Conservation (phyloP, 139 green algal species). For the Dunaliella sp. region DNA sequence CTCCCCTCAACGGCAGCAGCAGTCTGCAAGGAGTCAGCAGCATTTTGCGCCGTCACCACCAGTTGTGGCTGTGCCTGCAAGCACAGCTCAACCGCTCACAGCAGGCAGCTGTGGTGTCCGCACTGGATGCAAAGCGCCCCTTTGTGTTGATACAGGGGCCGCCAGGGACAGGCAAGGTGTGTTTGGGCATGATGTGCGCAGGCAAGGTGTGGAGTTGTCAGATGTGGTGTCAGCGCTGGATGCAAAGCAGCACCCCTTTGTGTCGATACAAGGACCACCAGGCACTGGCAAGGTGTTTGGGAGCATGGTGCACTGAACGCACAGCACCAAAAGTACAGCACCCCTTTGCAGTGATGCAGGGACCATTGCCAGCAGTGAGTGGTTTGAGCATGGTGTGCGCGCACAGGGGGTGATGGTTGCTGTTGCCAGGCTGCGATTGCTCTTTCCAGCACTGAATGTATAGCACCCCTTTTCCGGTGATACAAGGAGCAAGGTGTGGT, state of each 20-base stretch:
- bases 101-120: neutral
- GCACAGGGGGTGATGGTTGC: too few relatives aligned
- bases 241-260: neutral
- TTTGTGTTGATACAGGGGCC: slow-evolving; percentile 51
- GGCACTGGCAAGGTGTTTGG: slow-evolving; percentile 22
- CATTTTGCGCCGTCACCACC: too few relatives aligned
- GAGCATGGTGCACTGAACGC: slow-evolving; percentile 11
- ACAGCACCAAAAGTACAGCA: too few relatives aligned
- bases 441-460: too few relatives aligned
- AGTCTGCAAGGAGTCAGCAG: too few relatives aligned
- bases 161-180: slow-evolving; percentile 33
- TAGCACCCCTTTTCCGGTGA: too few relatives aligned
- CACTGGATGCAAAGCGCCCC: neutral
- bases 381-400: too few relatives aligned
- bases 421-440: too few relatives aligned
- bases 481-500: too few relatives aligned
- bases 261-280: slow-evolving; percentile 53
- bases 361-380: too few relatives aligned
- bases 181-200: slow-evolving; percentile 50
- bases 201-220: slow-evolving; percentile 15
- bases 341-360: slow-evolving; percentile 37
- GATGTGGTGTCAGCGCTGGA: neutral
- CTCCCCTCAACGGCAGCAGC: too few relatives aligned
- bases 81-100: neutral
- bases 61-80: too few relatives aligned